Conservation (phyloP, 306 rosid species). For the Coriaria nepalensis region DNA sequence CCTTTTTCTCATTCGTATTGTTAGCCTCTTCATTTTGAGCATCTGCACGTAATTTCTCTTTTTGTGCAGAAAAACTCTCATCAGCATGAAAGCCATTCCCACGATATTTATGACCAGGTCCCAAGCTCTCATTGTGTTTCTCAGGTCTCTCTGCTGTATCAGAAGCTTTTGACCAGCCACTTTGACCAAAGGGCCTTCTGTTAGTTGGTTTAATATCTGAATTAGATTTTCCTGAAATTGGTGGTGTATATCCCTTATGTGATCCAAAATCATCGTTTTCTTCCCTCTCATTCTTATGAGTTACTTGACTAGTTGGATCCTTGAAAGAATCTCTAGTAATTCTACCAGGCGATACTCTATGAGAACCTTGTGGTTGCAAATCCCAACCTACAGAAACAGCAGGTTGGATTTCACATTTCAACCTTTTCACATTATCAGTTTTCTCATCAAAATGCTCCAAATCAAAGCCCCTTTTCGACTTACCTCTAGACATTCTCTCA, state of each 20-base stretch:
- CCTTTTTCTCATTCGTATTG: constrained; percentile 34
- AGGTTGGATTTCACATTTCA: constrained; percentile 36
- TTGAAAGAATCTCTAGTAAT: constrained; percentile 35
- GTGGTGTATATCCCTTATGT: constrained; percentile 40
- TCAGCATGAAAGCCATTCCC: constrained; percentile 38
- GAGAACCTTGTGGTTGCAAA: constrained; percentile 31
- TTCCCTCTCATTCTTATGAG: constrained; percentile 44
- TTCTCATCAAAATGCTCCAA: constrained; percentile 38
- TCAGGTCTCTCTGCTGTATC: constrained; percentile 41
- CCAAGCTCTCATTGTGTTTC: constrained; percentile 36
- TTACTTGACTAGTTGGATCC: constrained; percentile 28
- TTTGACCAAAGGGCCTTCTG: constrained; percentile 44
- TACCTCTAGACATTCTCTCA: constrained; percentile 49
- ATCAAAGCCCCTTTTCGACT: constrained; percentile 48
- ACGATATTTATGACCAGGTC: constrained; percentile 36
- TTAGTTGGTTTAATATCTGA: constrained; percentile 45
- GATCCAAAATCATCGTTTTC: constrained; percentile 38
- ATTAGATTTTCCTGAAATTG: constrained; percentile 42
- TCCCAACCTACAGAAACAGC: constrained; percentile 38
- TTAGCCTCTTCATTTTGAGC: constrained; percentile 33
- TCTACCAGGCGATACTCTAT: constrained; percentile 38
- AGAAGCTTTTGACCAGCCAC: constrained; percentile 30
- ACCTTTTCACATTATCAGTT: constrained; percentile 41
- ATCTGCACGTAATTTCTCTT: constrained; percentile 42
- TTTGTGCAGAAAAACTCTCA: constrained; percentile 29